phyloP scores from a whole-genome alignment of 2,329 filamentous ascomycete species.

The Cladosporium sp. region DNA sequence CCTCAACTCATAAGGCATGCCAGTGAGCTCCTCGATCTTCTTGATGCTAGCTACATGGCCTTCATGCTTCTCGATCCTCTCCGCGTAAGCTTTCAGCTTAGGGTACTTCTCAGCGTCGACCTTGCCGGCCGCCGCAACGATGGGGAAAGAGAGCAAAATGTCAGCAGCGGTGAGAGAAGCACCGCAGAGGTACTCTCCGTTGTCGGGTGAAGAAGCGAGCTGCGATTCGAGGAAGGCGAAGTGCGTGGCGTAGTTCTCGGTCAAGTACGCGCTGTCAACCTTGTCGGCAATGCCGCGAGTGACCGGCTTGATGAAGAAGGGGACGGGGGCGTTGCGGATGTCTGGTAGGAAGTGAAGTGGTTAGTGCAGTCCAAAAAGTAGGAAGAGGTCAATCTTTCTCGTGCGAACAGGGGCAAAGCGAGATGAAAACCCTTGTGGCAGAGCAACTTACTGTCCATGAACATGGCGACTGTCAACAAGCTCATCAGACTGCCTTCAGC shows the following conservation, averaged over 20 bases:
- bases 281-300: slow-evolving; percentile 51
- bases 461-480: slow-evolving; percentile 59
- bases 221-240: slow-evolving; percentile 50
- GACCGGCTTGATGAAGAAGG: slow-evolving; percentile 67
- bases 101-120: slow-evolving; percentile 44
- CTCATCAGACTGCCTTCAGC: slow-evolving; percentile 80
- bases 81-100: slow-evolving; percentile 43
- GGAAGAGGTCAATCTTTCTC: too few species aligned
- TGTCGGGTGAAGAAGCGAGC: slow-evolving; percentile 42
- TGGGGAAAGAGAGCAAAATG: slow-evolving; percentile 50
- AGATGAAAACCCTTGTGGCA: too few species aligned
- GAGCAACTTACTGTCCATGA: slow-evolving; percentile 52
- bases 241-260: slow-evolving; percentile 45
- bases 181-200: slow-evolving; percentile 50
- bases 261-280: slow-evolving; percentile 43
- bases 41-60: slow-evolving; percentile 46
- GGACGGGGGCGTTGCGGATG: slow-evolving; percentile 50
- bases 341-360: slow-evolving; percentile 15
- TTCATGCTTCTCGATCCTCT: slow-evolving; percentile 41
- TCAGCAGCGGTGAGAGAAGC: slow-evolving; percentile 48
- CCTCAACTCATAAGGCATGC: slow-evolving; percentile 20
- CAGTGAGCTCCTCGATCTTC: slow-evolving; percentile 44
- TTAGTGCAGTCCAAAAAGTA: background rate
- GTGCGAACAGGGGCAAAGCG: too few species aligned
- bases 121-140: slow-evolving; percentile 42